These are phyloP conservation scores for Scopulariopsis brevicaulis DNA, from an alignment of 2,329 filamentous ascomycete species.

Conservation along the genomic window DNA sequence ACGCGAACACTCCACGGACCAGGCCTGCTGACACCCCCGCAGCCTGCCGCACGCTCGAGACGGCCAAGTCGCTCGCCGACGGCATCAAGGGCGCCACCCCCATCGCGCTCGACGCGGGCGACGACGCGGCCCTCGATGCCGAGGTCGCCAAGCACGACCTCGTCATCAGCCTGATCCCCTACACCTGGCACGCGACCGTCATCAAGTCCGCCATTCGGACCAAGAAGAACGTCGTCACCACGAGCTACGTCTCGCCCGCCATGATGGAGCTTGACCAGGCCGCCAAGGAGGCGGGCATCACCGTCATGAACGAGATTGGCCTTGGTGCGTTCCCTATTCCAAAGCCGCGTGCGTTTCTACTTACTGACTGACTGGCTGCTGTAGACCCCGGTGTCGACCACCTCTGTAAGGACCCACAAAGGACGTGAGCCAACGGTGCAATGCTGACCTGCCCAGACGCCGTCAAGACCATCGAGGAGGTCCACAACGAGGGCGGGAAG, in stretches of 20 bases:
- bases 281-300: slow-evolving; percentile 84
- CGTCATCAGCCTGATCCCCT: slow-evolving; percentile 77
- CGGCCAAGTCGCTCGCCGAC: slow-evolving; percentile 61
- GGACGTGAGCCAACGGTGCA: background rate
- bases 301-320: slow-evolving; percentile 96
- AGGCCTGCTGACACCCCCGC: slow-evolving; percentile 2
- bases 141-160: slow-evolving; percentile 72
- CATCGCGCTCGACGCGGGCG: slow-evolving; percentile 74
- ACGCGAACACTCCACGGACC: background rate
- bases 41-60: slow-evolving; percentile 75
- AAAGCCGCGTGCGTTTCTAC: background rate
- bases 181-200: slow-evolving; percentile 77
- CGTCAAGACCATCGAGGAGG: slow-evolving; percentile 76
- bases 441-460: slow-evolving; percentile 39
- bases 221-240: slow-evolving; percentile 96
- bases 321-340: slow-evolving; percentile 2
- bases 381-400: slow-evolving; percentile 63
- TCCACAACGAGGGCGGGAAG: slow-evolving; percentile 82
- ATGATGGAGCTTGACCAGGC: slow-evolving; percentile 81
- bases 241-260: slow-evolving; percentile 82
- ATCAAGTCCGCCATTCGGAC: slow-evolving; percentile 87
- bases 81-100: slow-evolving; percentile 63
- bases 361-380: slow-evolving; percentile 13
- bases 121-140: slow-evolving; percentile 66
- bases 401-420: slow-evolving; percentile 19